A percentile compares a stretch with the other conserved stretches of the same genome.
Conservation (phyloP, 2,329 filamentous ascomycete species). For the Pseudopyrenochaeta lycopersici region DNA sequence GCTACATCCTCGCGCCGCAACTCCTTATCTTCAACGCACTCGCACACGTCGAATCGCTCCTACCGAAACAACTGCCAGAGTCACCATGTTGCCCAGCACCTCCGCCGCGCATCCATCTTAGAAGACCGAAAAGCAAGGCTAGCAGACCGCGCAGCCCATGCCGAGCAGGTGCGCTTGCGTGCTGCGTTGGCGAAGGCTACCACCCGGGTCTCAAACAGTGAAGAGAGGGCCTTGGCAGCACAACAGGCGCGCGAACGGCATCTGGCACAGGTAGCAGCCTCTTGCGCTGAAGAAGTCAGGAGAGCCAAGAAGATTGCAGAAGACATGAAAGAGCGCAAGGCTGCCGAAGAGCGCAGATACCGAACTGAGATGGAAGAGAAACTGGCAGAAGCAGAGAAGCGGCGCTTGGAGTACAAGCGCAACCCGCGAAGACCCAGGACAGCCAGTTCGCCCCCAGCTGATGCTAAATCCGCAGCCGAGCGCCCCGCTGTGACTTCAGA, state of each 20-base stretch:
- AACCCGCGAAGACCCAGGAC: constrained; percentile 66
- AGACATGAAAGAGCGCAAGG: constrained; percentile 80
- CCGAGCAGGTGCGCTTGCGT: constrained; percentile 80
- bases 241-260: constrained; percentile 82
- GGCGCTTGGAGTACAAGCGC: constrained; percentile 66
- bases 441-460: constrained; percentile 62
- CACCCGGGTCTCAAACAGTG: constrained; percentile 71
- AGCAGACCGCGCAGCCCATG: constrained; percentile 81
- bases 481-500: constrained; percentile 62
- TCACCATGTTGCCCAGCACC: constrained; percentile 79
- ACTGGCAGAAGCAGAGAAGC: constrained; percentile 77
- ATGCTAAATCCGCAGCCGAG: constrained; percentile 43
- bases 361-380: constrained; percentile 81
- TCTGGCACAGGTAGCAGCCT: constrained; percentile 80
- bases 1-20: constrained; percentile 82
- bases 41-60: constrained; percentile 71
- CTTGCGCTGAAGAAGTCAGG: constrained; percentile 83
- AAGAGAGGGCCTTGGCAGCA: constrained; percentile 80
- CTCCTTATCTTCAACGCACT: constrained; percentile 79
- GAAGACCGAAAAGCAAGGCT: constrained; percentile 82
- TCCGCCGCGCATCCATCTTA: constrained; percentile 81
- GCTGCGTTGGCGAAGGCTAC: constrained; percentile 78
- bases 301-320: constrained; percentile 84
- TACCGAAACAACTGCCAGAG: constrained; percentile 69
- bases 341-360: constrained; percentile 75